Evolutionary conservation across 2,329 filamentous ascomycete species (phyloP), one percentile per base, ranked within the genome.

Genomic region (Pseudogymnoascus sp.): DNA sequence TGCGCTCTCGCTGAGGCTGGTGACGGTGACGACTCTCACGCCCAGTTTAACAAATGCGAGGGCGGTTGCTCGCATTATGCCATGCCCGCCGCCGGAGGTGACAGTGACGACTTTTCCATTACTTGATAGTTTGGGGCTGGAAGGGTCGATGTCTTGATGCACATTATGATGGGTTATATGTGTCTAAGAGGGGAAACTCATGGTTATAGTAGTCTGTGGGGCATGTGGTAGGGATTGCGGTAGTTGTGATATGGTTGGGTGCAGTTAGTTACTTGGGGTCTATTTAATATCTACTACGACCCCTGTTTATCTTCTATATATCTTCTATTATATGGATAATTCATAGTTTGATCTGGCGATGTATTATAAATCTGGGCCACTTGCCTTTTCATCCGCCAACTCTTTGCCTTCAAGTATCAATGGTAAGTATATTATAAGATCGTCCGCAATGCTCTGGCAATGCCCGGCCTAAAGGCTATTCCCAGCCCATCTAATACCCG

Each of bases 51-150:
- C 74, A 44, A 76, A 74, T 23, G 71, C 73, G 21, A 72, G 67
- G 4, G 75, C 74, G 14, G 75, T 70, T 18, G 70, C 71, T 44
- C 71, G 68, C 14, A 74, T 75, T 40, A 77, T 72, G 23, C 75
- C 75, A 44, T 73, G 69, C 44, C 72, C 71, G 12, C 73, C 72
- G 61, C 73, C 73, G 10, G 21, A 21, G 21, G 75, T 76, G 63
- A 77, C 72, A 6, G 76, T 65, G 59, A 74, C 75, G 6, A 72
- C 68, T 62, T 73, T 73, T 14, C 65, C 64, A n/a, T 38, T 50
- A 11, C 59, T 42, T 4, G 28, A 50, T 25, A 64, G 64, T 14
- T 62, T 60, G 42, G 66, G 68, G 3, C 65, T 63, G 40, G 65
- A 66, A 2, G 73, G 73, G 5, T 69, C 71, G 61, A 75, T 74